Percentiles rank a stretch among this genome's conserved stretches.
phyloP scores from a whole-genome alignment of 1,139 yeast genomes.

The Kazachstania sp. region DNA sequence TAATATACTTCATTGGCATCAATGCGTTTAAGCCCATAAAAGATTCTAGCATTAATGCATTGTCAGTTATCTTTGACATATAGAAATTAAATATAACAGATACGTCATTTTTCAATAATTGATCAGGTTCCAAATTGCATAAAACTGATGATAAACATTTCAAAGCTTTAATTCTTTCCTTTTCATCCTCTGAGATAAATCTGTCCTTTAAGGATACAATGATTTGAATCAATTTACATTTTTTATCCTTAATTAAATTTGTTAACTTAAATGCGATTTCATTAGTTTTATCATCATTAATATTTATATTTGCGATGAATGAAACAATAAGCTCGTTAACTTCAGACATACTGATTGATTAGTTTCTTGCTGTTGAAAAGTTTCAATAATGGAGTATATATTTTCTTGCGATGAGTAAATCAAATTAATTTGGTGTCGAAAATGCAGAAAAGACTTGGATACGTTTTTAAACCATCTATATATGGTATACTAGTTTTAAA shows the following conservation, averaged over 20 bases:
- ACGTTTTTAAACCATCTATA: too few species aligned
- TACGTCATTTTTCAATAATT: slow-evolving; percentile 54
- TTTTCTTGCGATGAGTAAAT: background rate
- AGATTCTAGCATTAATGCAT: slow-evolving; percentile 44
- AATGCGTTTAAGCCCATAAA: slow-evolving; percentile 48
- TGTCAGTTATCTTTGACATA: slow-evolving; percentile 59
- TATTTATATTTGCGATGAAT: slow-evolving; percentile 36
- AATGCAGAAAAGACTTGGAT: too few species aligned
- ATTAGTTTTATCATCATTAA: slow-evolving; percentile 32
- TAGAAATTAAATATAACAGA: slow-evolving; percentile 60
- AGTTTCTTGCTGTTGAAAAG: too few species aligned
- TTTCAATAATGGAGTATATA: background rate
- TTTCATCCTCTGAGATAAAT: slow-evolving; percentile 59
- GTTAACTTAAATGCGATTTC: slow-evolving; percentile 31
- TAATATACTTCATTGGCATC: slow-evolving; percentile 41
- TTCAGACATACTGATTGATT: background rate
- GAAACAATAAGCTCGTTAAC: slow-evolving; percentile 31
- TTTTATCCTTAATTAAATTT: slow-evolving; percentile 30
- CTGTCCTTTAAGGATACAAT: slow-evolving; percentile 50
- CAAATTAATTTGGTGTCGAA: too few species aligned
- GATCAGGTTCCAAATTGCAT: slow-evolving; percentile 31
- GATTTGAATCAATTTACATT: slow-evolving; percentile 42
- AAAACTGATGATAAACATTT: slow-evolving; percentile 52
- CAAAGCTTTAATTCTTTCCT: slow-evolving; percentile 37
- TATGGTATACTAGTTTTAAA: too few species aligned